Conservation (phyloP, 2,329 filamentous ascomycete species). For the Niveomyces coronatus region DNA sequence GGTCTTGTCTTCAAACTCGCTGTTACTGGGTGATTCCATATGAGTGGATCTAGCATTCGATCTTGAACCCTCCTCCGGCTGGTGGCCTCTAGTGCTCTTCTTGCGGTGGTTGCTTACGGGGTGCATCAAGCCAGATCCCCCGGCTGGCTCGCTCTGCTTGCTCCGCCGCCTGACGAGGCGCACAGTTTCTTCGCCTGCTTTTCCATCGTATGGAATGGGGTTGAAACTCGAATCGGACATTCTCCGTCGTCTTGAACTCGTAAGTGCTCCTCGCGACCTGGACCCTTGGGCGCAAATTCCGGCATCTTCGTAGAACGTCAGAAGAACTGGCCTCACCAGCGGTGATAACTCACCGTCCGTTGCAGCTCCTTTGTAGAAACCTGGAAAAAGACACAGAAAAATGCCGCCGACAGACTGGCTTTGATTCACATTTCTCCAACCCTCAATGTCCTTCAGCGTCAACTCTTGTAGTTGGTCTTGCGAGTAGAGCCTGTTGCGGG, state of each 20-base stretch:
- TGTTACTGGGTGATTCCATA: background rate
- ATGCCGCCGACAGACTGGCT: conserved; percentile 3
- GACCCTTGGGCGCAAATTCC: background rate
- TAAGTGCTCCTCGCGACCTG: background rate
- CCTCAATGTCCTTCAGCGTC: conserved; percentile 1
- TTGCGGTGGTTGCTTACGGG: background rate
- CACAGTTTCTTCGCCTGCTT: background rate
- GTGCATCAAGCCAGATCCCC: background rate
- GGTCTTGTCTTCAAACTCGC: background rate
- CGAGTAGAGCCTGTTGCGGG: background rate
- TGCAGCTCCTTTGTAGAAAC: conserved; percentile 1
- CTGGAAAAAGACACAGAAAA: conserved; percentile 1
- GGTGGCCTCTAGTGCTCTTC: background rate
- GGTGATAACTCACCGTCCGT: background rate
- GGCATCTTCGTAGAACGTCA: background rate
- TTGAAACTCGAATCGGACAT: background rate
- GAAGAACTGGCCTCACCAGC: conserved; percentile 1
- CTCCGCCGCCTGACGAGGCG: background rate
- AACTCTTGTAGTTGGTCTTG: conserved; percentile 1
- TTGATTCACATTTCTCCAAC: background rate
- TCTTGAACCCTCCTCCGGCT: conserved; percentile 1
- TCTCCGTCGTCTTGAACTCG: background rate
- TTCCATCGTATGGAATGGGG: background rate
- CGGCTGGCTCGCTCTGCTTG: background rate
- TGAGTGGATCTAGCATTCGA: background rate